phyloP scores from a whole-genome alignment of 1,139 yeast genomes.

The Chernovozyma aurita region DNA sequence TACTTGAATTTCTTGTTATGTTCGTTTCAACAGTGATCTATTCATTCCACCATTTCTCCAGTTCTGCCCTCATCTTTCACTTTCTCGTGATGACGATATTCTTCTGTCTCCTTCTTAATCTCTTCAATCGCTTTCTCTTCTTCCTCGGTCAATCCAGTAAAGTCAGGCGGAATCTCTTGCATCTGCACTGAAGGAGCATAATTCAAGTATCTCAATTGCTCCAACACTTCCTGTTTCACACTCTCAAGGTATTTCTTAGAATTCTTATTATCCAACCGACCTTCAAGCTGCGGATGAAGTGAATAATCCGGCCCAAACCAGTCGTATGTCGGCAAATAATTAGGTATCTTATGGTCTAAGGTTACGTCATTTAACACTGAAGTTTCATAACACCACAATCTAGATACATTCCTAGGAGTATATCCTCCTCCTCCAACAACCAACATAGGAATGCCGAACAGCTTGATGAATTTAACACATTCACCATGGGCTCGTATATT shows the following conservation, averaged over 20 bases:
- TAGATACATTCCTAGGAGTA: conserved; percentile 90
- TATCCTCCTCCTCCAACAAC: conserved; percentile 98
- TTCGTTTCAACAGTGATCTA: too few relatives aligned
- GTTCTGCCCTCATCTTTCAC: too few relatives aligned
- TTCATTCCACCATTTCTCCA: too few relatives aligned
- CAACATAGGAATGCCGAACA: conserved; percentile 83
- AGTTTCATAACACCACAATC: conserved; percentile 95
- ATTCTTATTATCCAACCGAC: conserved; percentile 84
- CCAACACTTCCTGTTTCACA: conserved; percentile 70
- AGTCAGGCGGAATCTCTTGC: too few relatives aligned
- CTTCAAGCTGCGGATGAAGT: conserved; percentile 85
- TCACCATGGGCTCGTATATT: conserved; percentile 93
- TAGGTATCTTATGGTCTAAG: conserved; percentile 72
- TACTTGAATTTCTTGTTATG: too few relatives aligned
- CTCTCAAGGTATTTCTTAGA: conserved; percentile 79
- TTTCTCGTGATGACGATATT: too few relatives aligned
- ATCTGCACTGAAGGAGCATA: too few relatives aligned
- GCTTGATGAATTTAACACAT: conserved; percentile 81
- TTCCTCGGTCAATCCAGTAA: too few relatives aligned
- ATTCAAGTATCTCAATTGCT: conserved; percentile 78
- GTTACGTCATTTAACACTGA: conserved; percentile 78
- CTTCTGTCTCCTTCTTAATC: too few relatives aligned
- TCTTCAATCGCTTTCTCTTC: too few relatives aligned
- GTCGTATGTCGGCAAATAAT: conserved; percentile 72
- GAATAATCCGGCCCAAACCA: conserved; percentile 93